Evolutionary conservation across 192 early-diverging fungal genomes (phyloP), one percentile per base, ranked within the genome.

Genomic region (Linnemannia elongata): DNA sequence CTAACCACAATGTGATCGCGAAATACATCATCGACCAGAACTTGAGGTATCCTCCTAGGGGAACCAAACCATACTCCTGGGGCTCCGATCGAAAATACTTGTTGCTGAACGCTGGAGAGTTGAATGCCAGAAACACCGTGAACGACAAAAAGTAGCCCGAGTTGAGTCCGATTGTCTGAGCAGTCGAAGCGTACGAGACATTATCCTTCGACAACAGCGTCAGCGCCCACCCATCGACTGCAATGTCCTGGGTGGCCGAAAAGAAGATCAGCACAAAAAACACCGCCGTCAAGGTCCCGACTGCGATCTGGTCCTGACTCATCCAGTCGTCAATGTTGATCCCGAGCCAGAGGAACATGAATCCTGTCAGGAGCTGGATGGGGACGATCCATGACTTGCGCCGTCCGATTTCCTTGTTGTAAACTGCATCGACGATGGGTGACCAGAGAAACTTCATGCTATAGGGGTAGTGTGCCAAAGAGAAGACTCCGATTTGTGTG

Each of bases 371-470:
- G 3, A 97, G 89, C 88, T 99, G 98, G 76, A 99, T 99, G 22
- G 98, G 98, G 22, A 98, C 93, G 57, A 99, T 99, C 98, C 98
- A 99, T 72, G 95, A 95, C 88, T 99, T 99, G 79, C 98, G 88
- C 8, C 98, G 93, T 17, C 98, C 98, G 78, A 99, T 85, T 30
- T 89, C 89, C 68, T 94, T 93, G 70, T 90, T 93, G 79, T 96
- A 99, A 49, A 96, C 83, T 2, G 97, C 94, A 86, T 99, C 98
- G 4, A 99, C 97, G 60, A 99, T 95, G 10, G 98, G 98, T 39
- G 97, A 98, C 98, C 98, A 99, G 42, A 99, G 91, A 35, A 99
- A 94, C 90, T 99, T 99, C 55, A 99, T 94, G 57, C 96, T 97
- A 88, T 99, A 99, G 17, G 98, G 98, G 88, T 98, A 99, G 20